Base-by-base conservation (phyloP, 1,284 basidiomycete species). In the Cutaneotrichosporon cutaneum region DNA sequence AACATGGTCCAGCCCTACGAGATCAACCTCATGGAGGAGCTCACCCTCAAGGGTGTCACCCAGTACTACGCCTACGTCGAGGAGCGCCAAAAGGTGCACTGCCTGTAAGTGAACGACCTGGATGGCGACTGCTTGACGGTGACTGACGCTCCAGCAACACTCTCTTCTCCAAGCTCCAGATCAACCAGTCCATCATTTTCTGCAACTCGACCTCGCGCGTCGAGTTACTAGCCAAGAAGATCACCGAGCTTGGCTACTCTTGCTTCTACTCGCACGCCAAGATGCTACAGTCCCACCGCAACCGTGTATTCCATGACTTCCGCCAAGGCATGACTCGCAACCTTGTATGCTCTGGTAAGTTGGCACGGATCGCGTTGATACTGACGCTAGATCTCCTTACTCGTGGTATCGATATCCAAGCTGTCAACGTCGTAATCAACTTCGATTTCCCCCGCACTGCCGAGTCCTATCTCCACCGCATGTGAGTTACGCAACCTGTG, bases 241-340 rank as follows among this genome's bases (percentile, higher is more conserved):
- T 99, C 71, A 99, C 95, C 21, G 95, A 99, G 75, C 88, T 98
- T 58, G 96, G 96, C 70, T 99, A 99, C 81, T 98, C 94, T 55
- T 99, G 96, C 84, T 99, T 99, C 86, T 99, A 97, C 85, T 98
- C 95, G 60, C 95, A 99, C 78, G 96, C 95, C 58, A 96, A 96
- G 83, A 99, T 99, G 96, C 88, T 97, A 18, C 96, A 99, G 82
- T 89, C 90, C 36, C 93, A 98, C 80, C 92, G 96, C 67, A 99
- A 99, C 82, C 90, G 95, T 75, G 96, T 99, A 70, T 99, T 99
- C 85, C 96, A 99, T 82, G 95, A 99, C 81, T 99, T 99, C 87
- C 89, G 95, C 69, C 93, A 94, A 75, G 95, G 95, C 68, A 92
- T 94, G 60, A 98, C 94, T 83, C 89, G 95, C 70, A 99, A 98